Percentiles rank a stretch among this genome's conserved stretches.
phyloP scores from a whole-genome alignment of 371 early-diverging fungal species.

The Sporodiniella umbellata region DNA sequence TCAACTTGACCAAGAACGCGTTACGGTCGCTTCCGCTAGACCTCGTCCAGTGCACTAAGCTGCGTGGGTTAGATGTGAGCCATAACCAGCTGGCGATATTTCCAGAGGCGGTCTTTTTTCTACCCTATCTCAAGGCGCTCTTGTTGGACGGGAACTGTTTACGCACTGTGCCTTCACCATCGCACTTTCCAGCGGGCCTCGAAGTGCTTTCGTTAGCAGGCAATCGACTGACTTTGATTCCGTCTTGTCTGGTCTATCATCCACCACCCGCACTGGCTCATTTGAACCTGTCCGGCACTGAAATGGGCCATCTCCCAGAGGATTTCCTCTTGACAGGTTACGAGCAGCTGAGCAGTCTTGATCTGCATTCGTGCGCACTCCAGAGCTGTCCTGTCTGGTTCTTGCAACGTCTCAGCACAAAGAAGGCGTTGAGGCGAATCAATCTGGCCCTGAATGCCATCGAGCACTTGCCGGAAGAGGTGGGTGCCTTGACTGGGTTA shows the following conservation, averaged over 20 bases:
- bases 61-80: slow-evolving; percentile 65
- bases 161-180: slow-evolving; percentile 20
- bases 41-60: slow-evolving; percentile 43
- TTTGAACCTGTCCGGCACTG: slow-evolving; percentile 58
- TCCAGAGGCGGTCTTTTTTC: slow-evolving; percentile 45
- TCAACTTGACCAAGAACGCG: slow-evolving; percentile 26
- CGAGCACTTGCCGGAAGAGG: slow-evolving; percentile 46
- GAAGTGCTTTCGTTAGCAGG: slow-evolving; percentile 45
- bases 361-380: slow-evolving; percentile 62
- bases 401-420: slow-evolving; percentile 24
- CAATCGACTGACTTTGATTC: slow-evolving; percentile 45
- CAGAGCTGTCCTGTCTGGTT: slow-evolving; percentile 18
- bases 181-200: slow-evolving; percentile 26
- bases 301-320: slow-evolving; percentile 40
- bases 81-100: too few relatives aligned
- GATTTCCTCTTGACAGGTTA: slow-evolving; percentile 44
- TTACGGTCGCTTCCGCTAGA: slow-evolving; percentile 46
- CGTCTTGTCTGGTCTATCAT: slow-evolving; percentile 35
- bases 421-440: slow-evolving; percentile 46
- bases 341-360: slow-evolving; percentile 53
- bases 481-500: slow-evolving; percentile 49
- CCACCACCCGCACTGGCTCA: slow-evolving; percentile 49
- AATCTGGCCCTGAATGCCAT: slow-evolving; percentile 67
- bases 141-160: slow-evolving; percentile 49
- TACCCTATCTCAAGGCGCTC: slow-evolving; percentile 33